phyloP scores from a whole-genome alignment of 106 monocot genomes.

The Allium cepa region DNA sequence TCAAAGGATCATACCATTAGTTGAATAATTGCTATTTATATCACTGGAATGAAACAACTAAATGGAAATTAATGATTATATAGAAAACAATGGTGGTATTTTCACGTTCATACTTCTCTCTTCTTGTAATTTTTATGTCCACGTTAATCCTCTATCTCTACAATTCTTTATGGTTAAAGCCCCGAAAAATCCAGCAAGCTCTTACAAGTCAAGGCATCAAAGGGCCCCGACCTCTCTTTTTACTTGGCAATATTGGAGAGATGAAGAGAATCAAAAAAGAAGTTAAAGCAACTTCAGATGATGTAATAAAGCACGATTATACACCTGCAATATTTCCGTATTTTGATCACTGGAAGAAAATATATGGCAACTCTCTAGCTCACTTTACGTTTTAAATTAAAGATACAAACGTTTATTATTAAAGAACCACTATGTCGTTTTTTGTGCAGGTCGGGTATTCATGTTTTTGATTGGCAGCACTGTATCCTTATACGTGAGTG shows the following conservation, averaged over 20 bases:
- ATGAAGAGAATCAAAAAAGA: constrained; percentile 20
- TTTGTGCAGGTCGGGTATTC: constrained; percentile 40
- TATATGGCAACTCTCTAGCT: constrained; percentile 22
- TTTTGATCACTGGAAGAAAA: constrained; percentile 39
- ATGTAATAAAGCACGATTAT: constrained; percentile 20
- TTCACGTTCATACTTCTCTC: neutral
- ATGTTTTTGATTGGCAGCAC: constrained; percentile 35
- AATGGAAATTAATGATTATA: neutral
- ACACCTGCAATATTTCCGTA: constrained; percentile 20
- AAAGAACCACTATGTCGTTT: neutral
- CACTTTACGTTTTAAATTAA: neutral
- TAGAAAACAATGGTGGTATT: neutral
- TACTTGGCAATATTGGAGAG: constrained; percentile 26
- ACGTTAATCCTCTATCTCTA: constrained; percentile 23
- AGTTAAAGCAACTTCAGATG: neutral
- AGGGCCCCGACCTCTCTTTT: constrained; percentile 25
- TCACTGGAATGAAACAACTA: too few relatives aligned
- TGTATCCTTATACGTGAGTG: constrained; percentile 44
- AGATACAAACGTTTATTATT: neutral
- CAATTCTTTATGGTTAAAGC: constrained; percentile 16
- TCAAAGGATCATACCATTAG: too few relatives aligned
- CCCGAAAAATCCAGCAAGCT: constrained; percentile 16
- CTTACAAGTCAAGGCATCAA: constrained; percentile 27
- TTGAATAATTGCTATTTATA: too few relatives aligned
- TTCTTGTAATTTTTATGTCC: neutral